Conservation (phyloP, 768 basidiomycete genomes). For the Tricholoma bakamatsutake region DNA sequence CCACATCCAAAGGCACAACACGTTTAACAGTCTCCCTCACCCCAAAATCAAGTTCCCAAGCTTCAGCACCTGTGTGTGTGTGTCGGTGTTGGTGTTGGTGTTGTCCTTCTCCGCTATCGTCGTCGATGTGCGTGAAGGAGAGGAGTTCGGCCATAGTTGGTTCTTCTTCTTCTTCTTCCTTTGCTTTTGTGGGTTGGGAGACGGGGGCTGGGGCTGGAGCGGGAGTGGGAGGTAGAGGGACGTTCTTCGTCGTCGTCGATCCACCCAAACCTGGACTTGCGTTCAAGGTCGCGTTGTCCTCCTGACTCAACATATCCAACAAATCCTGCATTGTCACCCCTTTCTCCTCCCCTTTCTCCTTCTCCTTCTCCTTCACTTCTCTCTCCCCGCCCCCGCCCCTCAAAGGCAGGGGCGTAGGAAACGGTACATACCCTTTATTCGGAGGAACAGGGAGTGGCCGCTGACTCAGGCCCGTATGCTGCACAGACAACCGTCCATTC, state of each 20-base stretch:
- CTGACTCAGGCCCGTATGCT: neutral
- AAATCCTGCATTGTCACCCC: slow-evolving; percentile 15
- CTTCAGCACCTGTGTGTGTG: slow-evolving; percentile 2
- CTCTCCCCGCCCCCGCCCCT: slow-evolving; percentile 1
- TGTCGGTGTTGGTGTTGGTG: too few relatives aligned
- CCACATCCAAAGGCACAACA: neutral
- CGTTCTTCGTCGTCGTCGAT: neutral
- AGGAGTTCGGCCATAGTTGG: slow-evolving; percentile 15
- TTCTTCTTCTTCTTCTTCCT: slow-evolving; percentile 7
- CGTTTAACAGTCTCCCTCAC: slow-evolving; percentile 10
- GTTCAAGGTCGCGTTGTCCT: too few relatives aligned
- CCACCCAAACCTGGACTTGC: neutral
- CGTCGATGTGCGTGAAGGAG: neutral
- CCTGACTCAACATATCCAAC: neutral
- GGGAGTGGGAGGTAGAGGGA: neutral
- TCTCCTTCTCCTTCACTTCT: neutral
- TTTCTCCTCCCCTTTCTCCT: slow-evolving; percentile 2
- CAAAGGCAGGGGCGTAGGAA: neutral
- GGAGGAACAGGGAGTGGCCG: slow-evolving; percentile 2
- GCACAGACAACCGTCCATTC: neutral
- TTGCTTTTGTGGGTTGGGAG: neutral
- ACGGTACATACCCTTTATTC: slow-evolving; percentile 4
- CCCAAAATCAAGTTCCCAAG: slow-evolving; percentile 10
- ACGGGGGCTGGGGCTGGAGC: neutral
- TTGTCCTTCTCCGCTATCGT: neutral